A percentile compares a stretch with the other conserved stretches of the same genome.
Conservation (phyloP, 371 early-diverging fungal genomes). For the Amoeboaphelidium protococcarum region DNA sequence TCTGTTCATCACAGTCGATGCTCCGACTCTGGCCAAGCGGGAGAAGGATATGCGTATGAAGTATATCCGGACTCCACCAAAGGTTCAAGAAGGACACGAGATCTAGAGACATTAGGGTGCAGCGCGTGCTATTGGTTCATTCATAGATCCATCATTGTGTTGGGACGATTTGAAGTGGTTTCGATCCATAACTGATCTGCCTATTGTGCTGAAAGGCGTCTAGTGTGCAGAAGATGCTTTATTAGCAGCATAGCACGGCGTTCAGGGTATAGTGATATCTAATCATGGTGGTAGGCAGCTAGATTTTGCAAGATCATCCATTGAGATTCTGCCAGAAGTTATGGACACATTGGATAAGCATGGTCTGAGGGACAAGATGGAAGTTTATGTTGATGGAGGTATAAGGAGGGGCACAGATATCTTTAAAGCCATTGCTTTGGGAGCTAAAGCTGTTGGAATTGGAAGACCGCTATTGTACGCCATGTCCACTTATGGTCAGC, state of each 20-base stretch:
- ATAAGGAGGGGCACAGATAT: conserved; percentile 57
- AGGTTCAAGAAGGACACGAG: conserved; percentile 4
- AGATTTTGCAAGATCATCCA: conserved; percentile 38
- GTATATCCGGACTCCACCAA: conserved; percentile 19
- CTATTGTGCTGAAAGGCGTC: conserved; percentile 77
- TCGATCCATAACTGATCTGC: conserved; percentile 43
- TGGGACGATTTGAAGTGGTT: conserved; percentile 75
- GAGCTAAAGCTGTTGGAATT: conserved; percentile 69
- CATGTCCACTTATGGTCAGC: conserved; percentile 34
- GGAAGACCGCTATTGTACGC: conserved; percentile 40
- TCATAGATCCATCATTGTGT: conserved; percentile 16
- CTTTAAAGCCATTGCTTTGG: conserved; percentile 76
- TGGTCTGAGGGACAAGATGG: conserved; percentile 20
- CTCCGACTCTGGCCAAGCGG: conserved; percentile 61
- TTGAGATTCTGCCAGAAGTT: not conserved
- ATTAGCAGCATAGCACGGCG: conserved; percentile 43
- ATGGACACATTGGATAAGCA: not conserved
- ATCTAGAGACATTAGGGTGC: conserved; percentile 7
- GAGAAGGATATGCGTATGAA: conserved; percentile 69
- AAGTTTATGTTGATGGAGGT: conserved; percentile 78
- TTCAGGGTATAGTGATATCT: conserved; percentile 56
- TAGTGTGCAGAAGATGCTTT: conserved; percentile 52
- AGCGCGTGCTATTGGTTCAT: conserved; percentile 13
- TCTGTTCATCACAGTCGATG: conserved; percentile 73
- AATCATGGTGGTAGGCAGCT: conserved; percentile 93